Base-by-base conservation (phyloP, 768 basidiomycete species). In the Russula abietina region DNA sequence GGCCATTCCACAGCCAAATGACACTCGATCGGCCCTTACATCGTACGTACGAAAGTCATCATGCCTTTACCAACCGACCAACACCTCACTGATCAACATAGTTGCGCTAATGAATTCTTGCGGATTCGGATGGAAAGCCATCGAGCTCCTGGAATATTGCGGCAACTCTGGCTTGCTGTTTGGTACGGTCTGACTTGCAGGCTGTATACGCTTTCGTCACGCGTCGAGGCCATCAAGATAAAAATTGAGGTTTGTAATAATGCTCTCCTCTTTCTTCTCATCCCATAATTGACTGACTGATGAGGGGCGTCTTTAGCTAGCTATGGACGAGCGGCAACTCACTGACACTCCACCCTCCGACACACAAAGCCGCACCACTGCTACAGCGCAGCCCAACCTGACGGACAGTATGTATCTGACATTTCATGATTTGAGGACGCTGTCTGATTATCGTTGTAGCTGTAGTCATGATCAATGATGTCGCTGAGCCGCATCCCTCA, bases 81-180 rank as follows among this genome's bases (percentile, higher is more conserved):
- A 4, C 36, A 36, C 36, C 36, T 36, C 12, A 36, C 36, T 14
- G 12, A 36, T 36, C 12, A 36, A 36, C 36, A 4, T 30, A 36
- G 36, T 12, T 36, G 36, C 36, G 36, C 36, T 36, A 36, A 4
- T 14, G 36, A 36, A 36, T 45, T 55, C 19, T 22, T 43, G 17
- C 52, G 10, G 22, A 45, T 54, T 19, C 59, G 59, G 11, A 55
- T 33, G 3, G 52, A 60, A n/a, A 60, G 59, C 26, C 41, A 60
- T 28, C 59, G 43, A 38, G 24, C 52, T 16, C 52, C 32, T 3
- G 24, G 52, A 11, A 39, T 38, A 1, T 22, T 41, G 22, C 52
- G 33, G 19, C 59, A 60, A 45, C 17, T 60, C 19, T 16, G 32
- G 43, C 59, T n/a, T 38, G 52, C 59, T 10, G 1, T 46, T 45